Percentiles rank a stretch among this genome's conserved stretches.
These are phyloP conservation scores for Trichophyton simii DNA, from an alignment of 2,329 filamentous ascomycete species.

Conservation along the genomic window DNA sequence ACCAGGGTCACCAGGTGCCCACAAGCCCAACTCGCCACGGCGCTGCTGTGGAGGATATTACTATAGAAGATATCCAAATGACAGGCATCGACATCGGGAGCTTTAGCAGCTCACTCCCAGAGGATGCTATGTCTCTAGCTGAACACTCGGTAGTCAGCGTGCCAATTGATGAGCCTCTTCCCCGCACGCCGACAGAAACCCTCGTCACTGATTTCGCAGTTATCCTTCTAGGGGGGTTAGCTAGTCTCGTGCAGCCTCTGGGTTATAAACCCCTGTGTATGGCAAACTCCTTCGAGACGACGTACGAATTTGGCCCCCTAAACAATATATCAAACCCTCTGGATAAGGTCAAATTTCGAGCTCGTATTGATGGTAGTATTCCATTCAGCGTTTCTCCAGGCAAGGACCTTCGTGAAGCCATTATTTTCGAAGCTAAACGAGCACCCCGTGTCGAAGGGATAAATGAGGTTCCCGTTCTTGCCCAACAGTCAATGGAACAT, in stretches of 20 bases:
- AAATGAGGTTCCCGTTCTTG: constrained; percentile 6
- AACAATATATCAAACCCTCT: constrained; percentile 5
- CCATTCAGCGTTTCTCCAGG: constrained; percentile 8
- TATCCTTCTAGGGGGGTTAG: constrained; percentile 8
- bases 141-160: not conserved
- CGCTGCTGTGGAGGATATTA: too few relatives aligned
- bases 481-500: constrained; percentile 13
- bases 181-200: constrained; percentile 12
- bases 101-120: not conserved
- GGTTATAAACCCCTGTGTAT: constrained; percentile 10
- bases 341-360: constrained; percentile 6
- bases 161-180: constrained; percentile 5
- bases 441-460: not conserved
- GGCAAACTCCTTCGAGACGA: constrained; percentile 10
- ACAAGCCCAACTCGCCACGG: too few relatives aligned
- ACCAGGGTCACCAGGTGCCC: too few relatives aligned
- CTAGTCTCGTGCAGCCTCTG: constrained; percentile 10
- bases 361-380: constrained; percentile 12
- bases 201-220: constrained; percentile 13
- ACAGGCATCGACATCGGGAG: too few relatives aligned
- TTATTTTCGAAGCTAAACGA: constrained; percentile 12
- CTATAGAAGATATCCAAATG: too few relatives aligned
- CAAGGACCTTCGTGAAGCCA: constrained; percentile 6
- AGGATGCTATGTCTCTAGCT: not conserved
- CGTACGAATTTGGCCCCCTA: constrained; percentile 11